A percentile compares a stretch with the other conserved stretches of the same genome.
Conservation (phyloP, 768 basidiomycete genomes). For the Candolleomyces eurysporus region DNA sequence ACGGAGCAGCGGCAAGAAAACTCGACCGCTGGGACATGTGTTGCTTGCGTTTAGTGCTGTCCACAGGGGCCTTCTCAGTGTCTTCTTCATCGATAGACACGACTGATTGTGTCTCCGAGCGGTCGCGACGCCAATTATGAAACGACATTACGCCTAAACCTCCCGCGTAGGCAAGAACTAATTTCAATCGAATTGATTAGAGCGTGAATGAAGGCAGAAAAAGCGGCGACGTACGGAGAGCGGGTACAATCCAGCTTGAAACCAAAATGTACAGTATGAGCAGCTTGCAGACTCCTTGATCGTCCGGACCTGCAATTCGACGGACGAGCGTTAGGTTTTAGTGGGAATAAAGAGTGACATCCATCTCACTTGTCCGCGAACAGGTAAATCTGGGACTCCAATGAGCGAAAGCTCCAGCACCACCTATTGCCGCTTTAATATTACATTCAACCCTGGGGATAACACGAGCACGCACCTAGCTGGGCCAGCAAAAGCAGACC, state of each 20-base stretch:
- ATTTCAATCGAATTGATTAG: neutral
- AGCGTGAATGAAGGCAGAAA: neutral
- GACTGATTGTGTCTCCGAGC: neutral
- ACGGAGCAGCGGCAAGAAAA: neutral
- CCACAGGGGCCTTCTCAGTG: no score
- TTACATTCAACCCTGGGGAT: neutral
- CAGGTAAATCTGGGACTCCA: conserved; percentile 22
- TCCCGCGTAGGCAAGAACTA: conserved; percentile 44
- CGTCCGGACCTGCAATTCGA: conserved; percentile 12
- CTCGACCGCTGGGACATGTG: neutral
- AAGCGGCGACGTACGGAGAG: conserved; percentile 17
- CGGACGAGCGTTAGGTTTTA: no score
- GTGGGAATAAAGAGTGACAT: no score
- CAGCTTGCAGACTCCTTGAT: conserved; percentile 19
- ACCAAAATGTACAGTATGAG: conserved; percentile 20
- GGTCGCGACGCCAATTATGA: conserved; percentile 19
- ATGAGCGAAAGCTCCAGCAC: conserved; percentile 21
- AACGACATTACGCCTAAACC: conserved; percentile 38
- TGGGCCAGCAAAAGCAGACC: conserved; percentile 22
- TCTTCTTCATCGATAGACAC: no score
- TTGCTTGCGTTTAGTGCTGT: neutral
- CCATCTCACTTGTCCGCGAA: conserved; percentile 16
- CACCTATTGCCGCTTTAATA: conserved; percentile 6
- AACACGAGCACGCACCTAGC: conserved; percentile 6
- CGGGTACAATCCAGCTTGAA: conserved; percentile 25